phyloP scores from a whole-genome alignment of 2,329 filamentous ascomycete genomes.

The Cladophialophora exuberans region DNA sequence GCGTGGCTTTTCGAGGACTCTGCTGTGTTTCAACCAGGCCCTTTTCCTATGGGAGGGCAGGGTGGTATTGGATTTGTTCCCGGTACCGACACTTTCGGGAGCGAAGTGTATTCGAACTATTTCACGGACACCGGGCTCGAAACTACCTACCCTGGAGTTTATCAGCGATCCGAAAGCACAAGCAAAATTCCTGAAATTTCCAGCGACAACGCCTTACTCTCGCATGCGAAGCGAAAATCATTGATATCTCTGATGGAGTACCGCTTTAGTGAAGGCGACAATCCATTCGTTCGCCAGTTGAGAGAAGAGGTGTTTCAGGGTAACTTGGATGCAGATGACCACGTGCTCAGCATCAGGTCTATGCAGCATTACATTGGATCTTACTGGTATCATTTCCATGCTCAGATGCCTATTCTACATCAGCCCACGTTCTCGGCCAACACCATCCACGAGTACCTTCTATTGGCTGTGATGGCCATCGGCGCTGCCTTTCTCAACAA shows the following conservation, averaged over 20 bases:
- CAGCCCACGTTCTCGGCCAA: slow-evolving; percentile 90
- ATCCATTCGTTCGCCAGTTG: slow-evolving; percentile 70
- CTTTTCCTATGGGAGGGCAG: slow-evolving; percentile 48
- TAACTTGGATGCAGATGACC: slow-evolving; percentile 65
- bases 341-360: slow-evolving; percentile 81
- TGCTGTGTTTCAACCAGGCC: slow-evolving; percentile 56
- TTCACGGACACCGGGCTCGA: slow-evolving; percentile 61
- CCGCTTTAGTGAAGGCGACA: slow-evolving; percentile 80
- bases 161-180: slow-evolving; percentile 76
- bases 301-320: slow-evolving; percentile 79
- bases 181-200: slow-evolving; percentile 80
- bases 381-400: slow-evolving; percentile 93
- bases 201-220: slow-evolving; percentile 76
- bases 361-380: slow-evolving; percentile 93
- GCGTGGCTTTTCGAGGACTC: slow-evolving; percentile 79
- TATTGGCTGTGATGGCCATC: slow-evolving; percentile 89
- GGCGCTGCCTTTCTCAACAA: slow-evolving; percentile 87
- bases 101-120: slow-evolving; percentile 28
- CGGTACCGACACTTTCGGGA: slow-evolving; percentile 50
- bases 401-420: slow-evolving; percentile 91
- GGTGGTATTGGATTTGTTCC: slow-evolving; percentile 47
- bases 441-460: slow-evolving; percentile 78
- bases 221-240: slow-evolving; percentile 82
- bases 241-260: slow-evolving; percentile 78
- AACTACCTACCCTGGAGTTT: slow-evolving; percentile 57